These are phyloP conservation scores for Phytopythium ostracodes DNA, from an alignment of 352 stramenopile species.

Conservation along the genomic window DNA sequence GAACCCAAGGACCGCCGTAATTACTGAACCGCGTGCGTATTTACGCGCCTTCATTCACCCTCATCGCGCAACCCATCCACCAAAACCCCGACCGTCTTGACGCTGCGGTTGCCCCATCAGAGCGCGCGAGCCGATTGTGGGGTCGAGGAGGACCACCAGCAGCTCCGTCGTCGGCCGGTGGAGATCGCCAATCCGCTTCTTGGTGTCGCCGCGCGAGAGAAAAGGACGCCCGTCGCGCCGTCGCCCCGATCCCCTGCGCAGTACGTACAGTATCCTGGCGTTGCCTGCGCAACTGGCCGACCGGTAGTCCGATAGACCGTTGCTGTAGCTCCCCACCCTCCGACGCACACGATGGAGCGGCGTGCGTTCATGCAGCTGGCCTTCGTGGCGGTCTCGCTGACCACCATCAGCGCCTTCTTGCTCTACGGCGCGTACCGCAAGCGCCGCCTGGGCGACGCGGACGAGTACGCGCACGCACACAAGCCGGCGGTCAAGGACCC, in stretches of 20 bases:
- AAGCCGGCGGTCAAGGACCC: constrained; percentile 22
- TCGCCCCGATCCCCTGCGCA: background rate
- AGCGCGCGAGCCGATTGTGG: background rate
- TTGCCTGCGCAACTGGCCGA: background rate
- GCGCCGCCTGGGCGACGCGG: constrained; percentile 29
- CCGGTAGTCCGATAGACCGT: too few relatives aligned
- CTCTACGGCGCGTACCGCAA: constrained; percentile 46
- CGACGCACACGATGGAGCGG: constrained; percentile 26
- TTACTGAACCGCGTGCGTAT: background rate
- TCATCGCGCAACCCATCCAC: background rate
- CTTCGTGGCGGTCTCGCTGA: constrained; percentile 64
- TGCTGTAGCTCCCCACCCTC: background rate
- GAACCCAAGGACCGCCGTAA: background rate
- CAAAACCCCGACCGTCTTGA: background rate
- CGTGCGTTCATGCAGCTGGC: constrained; percentile 59
- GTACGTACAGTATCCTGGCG: too few relatives aligned
- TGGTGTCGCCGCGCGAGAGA: background rate
- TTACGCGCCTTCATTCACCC: background rate
- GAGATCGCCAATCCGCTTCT: background rate
- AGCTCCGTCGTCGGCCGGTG: background rate
- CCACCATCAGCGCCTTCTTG: constrained; percentile 59
- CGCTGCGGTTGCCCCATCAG: background rate
- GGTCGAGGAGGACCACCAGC: constrained; percentile 2
- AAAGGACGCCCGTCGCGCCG: background rate
- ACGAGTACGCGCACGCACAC: constrained; percentile 12